Evolutionary conservation across 345 rosid genomes (phyloP).

Genomic region (Linum trigynum): DNA sequence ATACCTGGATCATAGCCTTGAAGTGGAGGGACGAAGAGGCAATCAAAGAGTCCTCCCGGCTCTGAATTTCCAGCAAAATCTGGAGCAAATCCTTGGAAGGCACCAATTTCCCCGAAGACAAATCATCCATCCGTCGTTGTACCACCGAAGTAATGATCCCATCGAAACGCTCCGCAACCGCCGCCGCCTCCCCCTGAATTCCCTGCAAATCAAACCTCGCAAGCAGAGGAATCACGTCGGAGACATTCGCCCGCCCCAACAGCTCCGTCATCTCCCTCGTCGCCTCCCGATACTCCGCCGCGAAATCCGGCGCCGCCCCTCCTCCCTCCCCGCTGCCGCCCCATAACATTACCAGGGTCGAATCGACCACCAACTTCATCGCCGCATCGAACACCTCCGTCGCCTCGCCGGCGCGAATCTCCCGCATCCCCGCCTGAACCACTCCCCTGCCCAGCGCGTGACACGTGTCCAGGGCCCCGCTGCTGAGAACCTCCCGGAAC

Average conservation of each 20-base stretch:
- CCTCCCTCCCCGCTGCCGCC: conserved; percentile 5
- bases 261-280: conserved; percentile 1
- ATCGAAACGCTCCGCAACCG: too few relatives aligned
- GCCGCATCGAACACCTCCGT: conserved; percentile 28
- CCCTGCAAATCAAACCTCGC: conserved; percentile 52
- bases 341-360: too few relatives aligned
- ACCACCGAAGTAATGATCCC: too few relatives aligned
- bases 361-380: background rate
- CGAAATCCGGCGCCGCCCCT: conserved; percentile 21
- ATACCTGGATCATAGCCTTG: conserved; percentile 28
- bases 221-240: conserved; percentile 39
- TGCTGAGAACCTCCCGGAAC: background rate
- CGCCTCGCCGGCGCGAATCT: conserved; percentile 9
- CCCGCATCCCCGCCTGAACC: background rate
- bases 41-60: conserved; percentile 20
- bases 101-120: too few relatives aligned
- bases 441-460: background rate
- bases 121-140: too few relatives aligned
- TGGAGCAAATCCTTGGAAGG: conserved; percentile 21
- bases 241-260: conserved; percentile 36
- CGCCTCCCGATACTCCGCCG: conserved; percentile 22
- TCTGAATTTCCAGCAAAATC: conserved; percentile 17
- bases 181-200: conserved; percentile 1
- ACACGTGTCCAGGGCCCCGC: background rate
- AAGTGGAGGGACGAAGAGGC: conserved; percentile 29